Percentiles rank a stretch among this genome's conserved stretches.
These are phyloP conservation scores for Debaryomycetaceae sp. DNA, from an alignment of 1,139 yeast genomes.

Conservation along the genomic window DNA sequence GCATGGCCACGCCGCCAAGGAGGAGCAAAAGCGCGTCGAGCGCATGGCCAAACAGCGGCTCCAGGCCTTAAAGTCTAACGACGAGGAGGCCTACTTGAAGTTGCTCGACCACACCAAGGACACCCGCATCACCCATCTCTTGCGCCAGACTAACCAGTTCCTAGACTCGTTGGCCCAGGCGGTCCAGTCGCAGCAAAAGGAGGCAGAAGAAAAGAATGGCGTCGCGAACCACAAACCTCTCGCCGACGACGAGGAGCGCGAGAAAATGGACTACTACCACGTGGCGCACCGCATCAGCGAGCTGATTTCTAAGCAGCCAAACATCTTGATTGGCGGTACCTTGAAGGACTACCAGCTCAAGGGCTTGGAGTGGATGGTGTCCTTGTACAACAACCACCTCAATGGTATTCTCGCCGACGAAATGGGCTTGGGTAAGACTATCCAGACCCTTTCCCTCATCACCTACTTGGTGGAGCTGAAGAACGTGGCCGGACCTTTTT, in stretches of 20 bases:
- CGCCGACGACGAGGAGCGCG: conserved; percentile 40
- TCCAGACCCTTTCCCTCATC: conserved; percentile 70
- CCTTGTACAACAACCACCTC: conserved; percentile 81
- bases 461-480: conserved; percentile 66
- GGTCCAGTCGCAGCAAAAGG: conserved; percentile 63
- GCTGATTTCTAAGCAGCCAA: conserved; percentile 53
- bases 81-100: conserved; percentile 76
- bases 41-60: conserved; percentile 76
- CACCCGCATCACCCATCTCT: conserved; percentile 69
- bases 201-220: conserved; percentile 13
- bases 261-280: conserved; percentile 63
- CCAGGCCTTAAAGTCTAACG: conserved; percentile 74
- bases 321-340: conserved; percentile 70
- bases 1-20: conserved; percentile 54
- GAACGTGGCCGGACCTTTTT: conserved; percentile 55
- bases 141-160: conserved; percentile 67
- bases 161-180: conserved; percentile 71
- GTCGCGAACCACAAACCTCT: conserved; percentile 16
- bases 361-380: conserved; percentile 98
- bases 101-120: conserved; percentile 75
- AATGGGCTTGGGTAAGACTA: conserved; percentile 87
- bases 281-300: conserved; percentile 71
- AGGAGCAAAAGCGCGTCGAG: conserved; percentile 64
- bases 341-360: conserved; percentile 88
- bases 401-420: conserved; percentile 95